Conservation (phyloP, 306 rosid genomes). For the Herpetospermum pedunculosum region DNA sequence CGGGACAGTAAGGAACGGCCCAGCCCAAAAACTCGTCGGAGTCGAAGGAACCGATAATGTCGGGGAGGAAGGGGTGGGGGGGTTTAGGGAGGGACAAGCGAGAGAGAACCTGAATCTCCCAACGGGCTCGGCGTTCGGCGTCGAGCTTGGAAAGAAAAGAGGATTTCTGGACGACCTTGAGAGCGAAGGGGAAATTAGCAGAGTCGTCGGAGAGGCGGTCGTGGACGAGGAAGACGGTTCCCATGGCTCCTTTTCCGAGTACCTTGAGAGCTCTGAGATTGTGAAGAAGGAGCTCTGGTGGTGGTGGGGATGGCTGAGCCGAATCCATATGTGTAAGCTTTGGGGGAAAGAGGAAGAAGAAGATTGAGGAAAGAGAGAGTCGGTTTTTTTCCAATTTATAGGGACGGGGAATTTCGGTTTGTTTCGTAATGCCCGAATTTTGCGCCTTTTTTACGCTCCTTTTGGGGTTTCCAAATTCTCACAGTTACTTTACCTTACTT, state of each 20-base stretch:
- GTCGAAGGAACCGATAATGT: slow-evolving; percentile 45
- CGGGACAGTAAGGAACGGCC: slow-evolving; percentile 86
- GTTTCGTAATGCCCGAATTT: not conserved
- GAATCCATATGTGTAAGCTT: slow-evolving; percentile 25
- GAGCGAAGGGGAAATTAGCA: slow-evolving; percentile 36
- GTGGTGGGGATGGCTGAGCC: slow-evolving; percentile 3
- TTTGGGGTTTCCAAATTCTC: not conserved
- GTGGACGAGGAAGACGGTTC: slow-evolving; percentile 77
- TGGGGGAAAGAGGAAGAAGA: not conserved
- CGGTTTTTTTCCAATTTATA: slow-evolving; percentile 18
- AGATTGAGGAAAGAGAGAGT: slow-evolving; percentile 5
- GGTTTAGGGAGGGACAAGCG: slow-evolving; percentile 31
- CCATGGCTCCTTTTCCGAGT: slow-evolving; percentile 92
- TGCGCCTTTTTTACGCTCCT: slow-evolving; percentile 3
- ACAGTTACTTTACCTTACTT: not conserved
- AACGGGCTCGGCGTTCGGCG: slow-evolving; percentile 66
- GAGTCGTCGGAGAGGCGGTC: slow-evolving; percentile 18
- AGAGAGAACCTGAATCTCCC: slow-evolving; percentile 66
- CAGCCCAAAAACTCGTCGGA: slow-evolving; percentile 42
- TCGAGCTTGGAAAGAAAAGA: slow-evolving; percentile 42
- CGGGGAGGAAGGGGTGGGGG: slow-evolving; percentile 58
- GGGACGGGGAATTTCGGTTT: not conserved
- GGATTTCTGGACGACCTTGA: slow-evolving; percentile 68
- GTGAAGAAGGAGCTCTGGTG: slow-evolving; percentile 40
- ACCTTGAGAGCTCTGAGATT: slow-evolving; percentile 50